Conservation (phyloP, 805 yeast species). For the Isabelozyma pseudorhagii region DNA sequence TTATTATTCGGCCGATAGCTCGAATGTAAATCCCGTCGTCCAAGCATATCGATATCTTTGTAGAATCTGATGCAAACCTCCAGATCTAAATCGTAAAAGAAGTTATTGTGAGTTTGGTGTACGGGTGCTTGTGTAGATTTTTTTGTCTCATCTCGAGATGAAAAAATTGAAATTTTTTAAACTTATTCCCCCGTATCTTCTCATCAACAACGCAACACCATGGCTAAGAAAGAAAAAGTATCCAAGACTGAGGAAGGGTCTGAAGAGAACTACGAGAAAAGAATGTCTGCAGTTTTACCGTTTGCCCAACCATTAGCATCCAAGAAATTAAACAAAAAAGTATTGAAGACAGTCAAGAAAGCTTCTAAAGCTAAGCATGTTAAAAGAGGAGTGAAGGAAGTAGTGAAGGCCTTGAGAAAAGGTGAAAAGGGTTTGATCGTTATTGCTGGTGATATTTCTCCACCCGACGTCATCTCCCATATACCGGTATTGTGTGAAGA, state of each 20-base stretch:
- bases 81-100: background rate
- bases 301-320: conserved; percentile 95
- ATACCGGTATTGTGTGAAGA: conserved; percentile 98
- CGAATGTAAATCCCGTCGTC: background rate
- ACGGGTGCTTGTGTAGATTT: background rate
- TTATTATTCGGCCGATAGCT: background rate
- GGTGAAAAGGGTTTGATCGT: conserved; percentile 97
- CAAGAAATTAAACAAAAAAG: conserved; percentile 92
- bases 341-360: conserved; percentile 92
- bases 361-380: conserved; percentile 98
- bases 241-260: conserved; percentile 33
- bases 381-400: conserved; percentile 98
- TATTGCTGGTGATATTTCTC: conserved; percentile 97
- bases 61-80: background rate
- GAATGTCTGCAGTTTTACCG: conserved; percentile 86
- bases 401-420: conserved; percentile 94
- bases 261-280: conserved; percentile 85
- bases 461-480: conserved; percentile 95
- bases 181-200: background rate
- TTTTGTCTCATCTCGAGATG: background rate
- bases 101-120: background rate
- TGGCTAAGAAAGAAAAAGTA: conserved; percentile 48
- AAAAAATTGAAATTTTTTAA: conserved; percentile 1
- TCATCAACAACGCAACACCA: conserved; percentile 7
- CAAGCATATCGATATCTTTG: background rate